Evolutionary conservation across 2,329 filamentous ascomycete species (phyloP), one percentile per base, ranked within the genome.

Genomic region (Fusarium sp.): DNA sequence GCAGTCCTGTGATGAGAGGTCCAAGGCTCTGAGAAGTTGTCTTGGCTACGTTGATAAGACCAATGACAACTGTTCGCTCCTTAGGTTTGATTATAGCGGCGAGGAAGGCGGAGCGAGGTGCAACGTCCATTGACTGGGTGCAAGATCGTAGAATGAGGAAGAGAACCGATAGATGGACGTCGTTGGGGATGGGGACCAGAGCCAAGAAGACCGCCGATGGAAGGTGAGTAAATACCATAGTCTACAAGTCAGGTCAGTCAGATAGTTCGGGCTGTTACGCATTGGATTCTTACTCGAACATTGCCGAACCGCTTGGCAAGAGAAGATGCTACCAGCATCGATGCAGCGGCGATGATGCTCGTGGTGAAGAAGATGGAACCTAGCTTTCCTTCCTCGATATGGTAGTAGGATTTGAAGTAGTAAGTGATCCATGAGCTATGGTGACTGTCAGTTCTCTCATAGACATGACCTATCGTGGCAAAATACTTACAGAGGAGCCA

Each of bases 141-240:
- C 88, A 90, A 1, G 91, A 86, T 13, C 92, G 88, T 17, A 92
- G 83, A 22, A 92, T 80, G 17, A 94, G 83, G 63, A 94, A 88
- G 0, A 85, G 80, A 51, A 93, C 84, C 1, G 91, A 87, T 10
- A 90, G 69, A 17, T 83, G 83, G 1, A 90, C 81, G 8, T 85
- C 83, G 26, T 83, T 80, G 1, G 91, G 90, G 2, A 91, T 76
- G 0, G 90, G 89, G 28, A 94, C 89, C 26, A 94, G 81, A 20
- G 88, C 84, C 4, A 94, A 86, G 73, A 90, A 91, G 32, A 94
- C 81, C 13, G 92, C 85, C 0, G 91, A 93, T 0, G 92, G 92
- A 1, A 94, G 84, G 75, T 94, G 92, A 0, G 92, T 93, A 77
- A 93, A 92, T 14, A 93, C 91, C 92, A 94, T 94, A 3, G 92